These are phyloP conservation scores for Agarophyton chilense DNA, from an alignment of 23 red algal species.

Conservation along the genomic window DNA sequence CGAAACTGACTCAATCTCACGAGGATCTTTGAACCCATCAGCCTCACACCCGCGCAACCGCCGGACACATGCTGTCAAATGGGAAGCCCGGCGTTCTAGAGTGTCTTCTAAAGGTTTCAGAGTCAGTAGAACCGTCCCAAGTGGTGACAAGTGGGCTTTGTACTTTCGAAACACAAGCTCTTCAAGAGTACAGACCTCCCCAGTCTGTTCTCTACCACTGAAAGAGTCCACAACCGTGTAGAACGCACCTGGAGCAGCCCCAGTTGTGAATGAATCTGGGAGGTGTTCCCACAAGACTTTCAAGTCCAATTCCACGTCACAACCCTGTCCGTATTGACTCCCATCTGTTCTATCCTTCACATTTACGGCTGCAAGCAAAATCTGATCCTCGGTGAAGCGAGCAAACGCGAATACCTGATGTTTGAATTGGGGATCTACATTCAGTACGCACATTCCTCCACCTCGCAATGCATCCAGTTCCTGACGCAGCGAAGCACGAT, in stretches of 20 bases:
- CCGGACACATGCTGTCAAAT: constrained; percentile 63
- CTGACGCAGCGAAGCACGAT: constrained; percentile 76
- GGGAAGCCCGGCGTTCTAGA: constrained; percentile 38
- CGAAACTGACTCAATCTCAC: constrained; percentile 68
- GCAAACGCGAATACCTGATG: constrained; percentile 95
- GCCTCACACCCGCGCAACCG: constrained; percentile 58
- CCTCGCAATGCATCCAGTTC: constrained; percentile 65
- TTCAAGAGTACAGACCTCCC: constrained; percentile 73
- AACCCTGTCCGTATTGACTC: constrained; percentile 50
- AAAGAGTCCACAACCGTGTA: constrained; percentile 83
- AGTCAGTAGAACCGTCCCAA: constrained; percentile 72
- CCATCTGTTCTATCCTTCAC: constrained; percentile 84
- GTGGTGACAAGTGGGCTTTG: constrained; percentile 59
- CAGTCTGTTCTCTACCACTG: constrained; percentile 57
- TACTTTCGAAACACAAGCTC: constrained; percentile 93
- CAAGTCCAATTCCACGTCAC: constrained; percentile 80
- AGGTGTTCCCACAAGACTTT: constrained; percentile 72
- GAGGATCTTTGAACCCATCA: constrained; percentile 86
- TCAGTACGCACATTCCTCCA: constrained; percentile 76
- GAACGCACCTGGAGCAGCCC: constrained; percentile 33
- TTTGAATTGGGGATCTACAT: constrained; percentile 70
- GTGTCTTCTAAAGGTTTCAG: constrained; percentile 48
- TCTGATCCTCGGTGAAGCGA: constrained; percentile 79
- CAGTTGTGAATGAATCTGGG: constrained; percentile 47
- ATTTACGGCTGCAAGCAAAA: constrained; percentile 82